These are phyloP conservation scores for Chaetomium sp. DNA, from an alignment of 2,329 filamentous ascomycete genomes.

Conservation along the genomic window DNA sequence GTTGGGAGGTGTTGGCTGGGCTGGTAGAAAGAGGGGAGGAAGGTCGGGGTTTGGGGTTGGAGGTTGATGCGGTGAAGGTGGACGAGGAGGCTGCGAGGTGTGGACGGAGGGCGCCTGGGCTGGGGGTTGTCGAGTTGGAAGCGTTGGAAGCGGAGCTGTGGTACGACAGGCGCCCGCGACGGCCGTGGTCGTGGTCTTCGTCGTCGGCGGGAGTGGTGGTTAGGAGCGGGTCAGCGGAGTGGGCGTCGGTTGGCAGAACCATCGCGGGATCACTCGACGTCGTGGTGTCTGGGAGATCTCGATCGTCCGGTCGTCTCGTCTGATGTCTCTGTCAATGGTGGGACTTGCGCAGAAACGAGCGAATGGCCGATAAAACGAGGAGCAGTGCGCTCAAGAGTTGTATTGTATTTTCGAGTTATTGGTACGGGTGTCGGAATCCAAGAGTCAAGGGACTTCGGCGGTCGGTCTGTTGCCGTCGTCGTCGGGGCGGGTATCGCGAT, in stretches of 20 bases:
- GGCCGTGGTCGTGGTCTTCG: slow-evolving; percentile 1
- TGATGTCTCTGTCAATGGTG: not conserved
- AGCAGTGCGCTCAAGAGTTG: no score
- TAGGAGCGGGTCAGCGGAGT: slow-evolving; percentile 19
- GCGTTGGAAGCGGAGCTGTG: not conserved
- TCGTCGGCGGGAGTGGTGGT: not conserved
- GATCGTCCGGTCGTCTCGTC: not conserved
- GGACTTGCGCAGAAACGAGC: no score
- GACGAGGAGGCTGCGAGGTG: no score
- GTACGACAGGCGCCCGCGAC: slow-evolving; percentile 11
- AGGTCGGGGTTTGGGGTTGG: no score
- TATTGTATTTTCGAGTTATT: no score
- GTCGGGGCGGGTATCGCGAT: not conserved
- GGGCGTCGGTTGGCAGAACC: slow-evolving; percentile 12
- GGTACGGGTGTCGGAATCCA: no score
- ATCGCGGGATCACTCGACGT: slow-evolving; percentile 6
- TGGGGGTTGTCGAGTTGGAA: not conserved
- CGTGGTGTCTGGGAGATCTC: not conserved
- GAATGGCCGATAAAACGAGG: no score
- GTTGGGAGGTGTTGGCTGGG: not conserved
- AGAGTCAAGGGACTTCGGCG: not conserved
- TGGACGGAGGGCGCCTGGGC: no score
- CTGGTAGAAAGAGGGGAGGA: no score
- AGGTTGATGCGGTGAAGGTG: no score
- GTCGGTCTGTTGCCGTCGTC: not conserved